Base-by-base conservation (phyloP, 257 asterid genomes). In the Anisodus tanguticus region DNA sequence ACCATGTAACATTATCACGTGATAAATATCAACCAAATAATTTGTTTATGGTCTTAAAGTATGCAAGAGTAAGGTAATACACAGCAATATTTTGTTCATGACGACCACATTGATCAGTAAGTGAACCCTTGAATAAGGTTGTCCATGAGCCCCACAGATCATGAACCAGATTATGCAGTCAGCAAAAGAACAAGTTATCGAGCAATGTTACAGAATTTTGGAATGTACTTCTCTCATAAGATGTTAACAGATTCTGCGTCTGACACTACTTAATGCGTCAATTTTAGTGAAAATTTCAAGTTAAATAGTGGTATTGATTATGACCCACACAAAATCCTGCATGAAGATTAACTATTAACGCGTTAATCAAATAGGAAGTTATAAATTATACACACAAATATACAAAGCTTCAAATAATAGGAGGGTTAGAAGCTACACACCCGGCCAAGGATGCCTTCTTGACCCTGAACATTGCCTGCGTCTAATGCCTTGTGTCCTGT, bases 391-490 rank as follows among this genome's bases (percentile, higher is more conserved):
- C 64, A 37, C 76, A 37, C 19, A 68, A 6, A 15, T 8, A 77
- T 54, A 31, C 26, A 31, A 31, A 77, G 82, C 64, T 31, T 31
- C 64, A 77, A 53, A 54, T 12, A 53, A 47, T 53, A 31, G 5
- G 64, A 53, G 31, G 64, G 15, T 2, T 8, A 51, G 64, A 77
- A 53, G 64, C 66, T 9, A 85, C 96, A 85, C 85, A 95, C 98
- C 94, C 94, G 91, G 31, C 94, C 98, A 63, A 95, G 96, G 87
- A 95, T 92, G 92, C 99, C 99, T 87, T 93, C 91, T 84, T 92
- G 94, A 83, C 86, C 93, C 69, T 88, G 97, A 53, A 91, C 93
- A 59, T 89, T 88, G 11, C 91, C 93, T 81, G 91, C 91, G 82
- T 93, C 92, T 85, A 94, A 82, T 3, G 98, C 93, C 88, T 90